Evolutionary conservation across 176 grass and related monocot genomes (phyloP).

Genomic region (Musa beccarii): DNA sequence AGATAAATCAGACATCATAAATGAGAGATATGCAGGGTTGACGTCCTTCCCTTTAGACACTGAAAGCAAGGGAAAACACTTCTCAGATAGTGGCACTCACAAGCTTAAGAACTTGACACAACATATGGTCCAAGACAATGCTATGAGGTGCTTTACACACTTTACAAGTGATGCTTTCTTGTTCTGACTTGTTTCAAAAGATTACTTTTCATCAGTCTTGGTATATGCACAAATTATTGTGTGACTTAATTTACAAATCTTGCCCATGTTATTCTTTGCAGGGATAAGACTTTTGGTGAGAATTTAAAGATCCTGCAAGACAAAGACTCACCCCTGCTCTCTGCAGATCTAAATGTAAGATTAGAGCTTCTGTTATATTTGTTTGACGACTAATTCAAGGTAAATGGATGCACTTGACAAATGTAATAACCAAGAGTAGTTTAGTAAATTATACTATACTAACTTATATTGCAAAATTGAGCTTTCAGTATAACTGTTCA

Average conservation of each 20-base stretch:
- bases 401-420: not conserved
- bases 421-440: not conserved
- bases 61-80: constrained; percentile 33
- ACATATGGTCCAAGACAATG: constrained; percentile 10
- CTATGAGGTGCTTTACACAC: constrained; percentile 32
- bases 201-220: too few relatives aligned
- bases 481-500: not conserved
- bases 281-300: constrained; percentile 32
- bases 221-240: too few relatives aligned
- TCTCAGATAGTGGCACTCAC: constrained; percentile 23
- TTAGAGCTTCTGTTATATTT: not conserved
- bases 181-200: too few relatives aligned
- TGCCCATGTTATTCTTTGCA: constrained; percentile 11
- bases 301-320: constrained; percentile 33
- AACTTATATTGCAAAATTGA: not conserved
- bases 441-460: not conserved
- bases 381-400: not conserved
- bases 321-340: constrained; percentile 39
- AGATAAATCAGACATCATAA: constrained; percentile 46
- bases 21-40: constrained; percentile 41
- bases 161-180: not conserved
- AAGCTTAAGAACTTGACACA: constrained; percentile 15
- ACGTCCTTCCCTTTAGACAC: constrained; percentile 28
- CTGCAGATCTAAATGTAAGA: constrained; percentile 37
- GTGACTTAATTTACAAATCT: too few relatives aligned